phyloP scores from a whole-genome alignment of 441 rosid species.

The Kokia cookei region DNA sequence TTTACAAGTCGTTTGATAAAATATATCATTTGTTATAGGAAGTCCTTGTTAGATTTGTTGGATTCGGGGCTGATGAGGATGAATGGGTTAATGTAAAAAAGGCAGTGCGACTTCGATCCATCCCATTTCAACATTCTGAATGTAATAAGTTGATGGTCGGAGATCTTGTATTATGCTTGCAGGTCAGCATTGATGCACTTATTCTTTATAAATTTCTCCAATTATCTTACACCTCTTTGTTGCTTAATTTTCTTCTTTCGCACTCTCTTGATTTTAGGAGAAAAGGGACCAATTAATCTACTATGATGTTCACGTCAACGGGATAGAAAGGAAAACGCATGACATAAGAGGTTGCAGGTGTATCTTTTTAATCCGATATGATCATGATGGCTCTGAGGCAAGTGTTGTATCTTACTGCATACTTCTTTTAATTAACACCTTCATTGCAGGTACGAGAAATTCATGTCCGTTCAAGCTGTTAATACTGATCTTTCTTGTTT shows the following conservation, averaged over 20 bases:
- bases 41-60: slow-evolving; percentile 61
- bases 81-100: slow-evolving; percentile 55
- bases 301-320: slow-evolving; percentile 46
- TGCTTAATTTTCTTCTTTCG: neutral
- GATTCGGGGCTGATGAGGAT: slow-evolving; percentile 67
- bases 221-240: neutral
- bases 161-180: slow-evolving; percentile 56
- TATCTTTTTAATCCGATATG: slow-evolving; percentile 41
- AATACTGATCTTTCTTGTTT: neutral
- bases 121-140: slow-evolving; percentile 54
- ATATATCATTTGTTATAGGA: slow-evolving; percentile 41
- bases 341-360: slow-evolving; percentile 79
- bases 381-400: slow-evolving; percentile 50
- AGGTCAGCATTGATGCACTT: slow-evolving; percentile 27
- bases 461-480: neutral
- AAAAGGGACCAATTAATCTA: slow-evolving; percentile 52
- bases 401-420: neutral
- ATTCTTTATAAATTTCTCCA: neutral
- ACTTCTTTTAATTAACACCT: neutral
- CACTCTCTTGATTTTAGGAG: slow-evolving; percentile 28
- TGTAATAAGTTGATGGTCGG: slow-evolving; percentile 49
- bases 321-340: slow-evolving; percentile 47
- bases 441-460: neutral
- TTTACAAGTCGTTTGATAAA: slow-evolving; percentile 11
- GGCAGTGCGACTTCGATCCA: slow-evolving; percentile 46